Conservation (phyloP, 2,329 filamentous ascomycete species). For the Juglanconis juglandina region DNA sequence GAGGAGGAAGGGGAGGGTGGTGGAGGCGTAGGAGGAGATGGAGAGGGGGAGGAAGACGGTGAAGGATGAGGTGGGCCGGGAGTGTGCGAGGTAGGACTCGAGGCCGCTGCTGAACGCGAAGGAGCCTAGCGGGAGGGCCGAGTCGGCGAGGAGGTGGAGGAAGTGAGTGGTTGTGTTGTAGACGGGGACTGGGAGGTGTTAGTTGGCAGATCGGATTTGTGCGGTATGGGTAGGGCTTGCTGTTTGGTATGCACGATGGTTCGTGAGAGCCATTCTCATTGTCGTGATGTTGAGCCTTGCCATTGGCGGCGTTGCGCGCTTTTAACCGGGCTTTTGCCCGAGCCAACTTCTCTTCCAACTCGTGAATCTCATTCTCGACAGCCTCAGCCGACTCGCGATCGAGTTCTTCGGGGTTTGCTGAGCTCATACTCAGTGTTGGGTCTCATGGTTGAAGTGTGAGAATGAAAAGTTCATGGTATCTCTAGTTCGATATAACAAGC, state of each 20-base stretch:
- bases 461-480: background rate
- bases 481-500: constrained; percentile 11
- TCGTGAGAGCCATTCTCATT: constrained; percentile 19
- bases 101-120: constrained; percentile 83
- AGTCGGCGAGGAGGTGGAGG: constrained; percentile 75
- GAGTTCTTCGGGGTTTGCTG: background rate
- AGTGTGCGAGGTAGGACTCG: constrained; percentile 77
- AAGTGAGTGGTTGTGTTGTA: constrained; percentile 52
- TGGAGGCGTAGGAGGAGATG: constrained; percentile 66
- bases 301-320: constrained; percentile 32
- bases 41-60: constrained; percentile 67
- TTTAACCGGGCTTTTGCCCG: constrained; percentile 43
- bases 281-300: constrained; percentile 20
- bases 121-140: constrained; percentile 76
- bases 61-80: constrained; percentile 49
- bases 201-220: background rate
- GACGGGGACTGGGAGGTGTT: constrained; percentile 7
- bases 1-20: constrained; percentile 71
- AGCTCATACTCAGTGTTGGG: constrained; percentile 5
- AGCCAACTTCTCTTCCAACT: constrained; percentile 45
- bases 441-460: background rate
- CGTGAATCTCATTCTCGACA: constrained; percentile 52
- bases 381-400: constrained; percentile 8
- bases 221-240: background rate
- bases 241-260: constrained; percentile 13